These are phyloP conservation scores for Lachnellula subtilissima DNA, from an alignment of 2,329 filamentous ascomycete genomes.

Conservation along the genomic window DNA sequence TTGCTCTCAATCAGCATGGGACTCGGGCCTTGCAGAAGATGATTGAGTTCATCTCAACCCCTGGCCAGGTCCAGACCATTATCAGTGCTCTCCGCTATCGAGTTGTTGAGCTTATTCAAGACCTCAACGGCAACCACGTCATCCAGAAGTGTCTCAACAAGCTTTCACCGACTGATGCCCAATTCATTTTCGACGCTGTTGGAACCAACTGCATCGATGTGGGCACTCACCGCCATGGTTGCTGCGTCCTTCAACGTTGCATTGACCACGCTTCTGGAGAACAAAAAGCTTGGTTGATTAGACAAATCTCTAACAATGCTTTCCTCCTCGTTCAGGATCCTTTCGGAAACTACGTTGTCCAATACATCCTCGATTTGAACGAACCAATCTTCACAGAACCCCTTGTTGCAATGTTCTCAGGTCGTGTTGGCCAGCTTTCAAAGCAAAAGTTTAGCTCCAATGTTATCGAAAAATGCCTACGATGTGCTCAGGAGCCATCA, in stretches of 20 bases:
- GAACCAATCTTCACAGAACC: constrained; percentile 85
- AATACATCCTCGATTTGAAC: constrained; percentile 95
- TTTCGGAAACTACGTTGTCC: constrained; percentile 97
- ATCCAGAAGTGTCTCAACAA: constrained; percentile 99
- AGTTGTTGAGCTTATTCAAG: constrained; percentile 92
- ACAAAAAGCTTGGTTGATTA: constrained; percentile 83
- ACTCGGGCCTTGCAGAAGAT: constrained; percentile 97
- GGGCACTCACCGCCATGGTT: constrained; percentile 94
- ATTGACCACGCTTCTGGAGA: constrained; percentile 91
- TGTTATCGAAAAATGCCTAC: constrained; percentile 93
- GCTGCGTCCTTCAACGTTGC: constrained; percentile 95
- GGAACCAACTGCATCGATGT: constrained; percentile 82
- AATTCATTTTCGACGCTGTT: constrained; percentile 97
- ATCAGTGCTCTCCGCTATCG: constrained; percentile 76
- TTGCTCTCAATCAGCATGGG: constrained; percentile 95
- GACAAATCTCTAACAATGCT: constrained; percentile 83
- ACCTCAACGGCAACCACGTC: constrained; percentile 97
- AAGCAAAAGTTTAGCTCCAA: constrained; percentile 99
- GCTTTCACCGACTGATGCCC: constrained; percentile 73
- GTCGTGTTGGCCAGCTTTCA: constrained; percentile 66
- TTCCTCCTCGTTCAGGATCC: constrained; percentile 89
- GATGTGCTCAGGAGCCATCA: constrained; percentile 70
- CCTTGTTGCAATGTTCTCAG: constrained; percentile 74
- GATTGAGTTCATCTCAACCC: constrained; percentile 92
- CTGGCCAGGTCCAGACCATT: constrained; percentile 80